Percentiles rank a stretch among this genome's conserved stretches.
Conservation (phyloP, 2,329 filamentous ascomycete genomes). For the Harringtonia aguacate region DNA sequence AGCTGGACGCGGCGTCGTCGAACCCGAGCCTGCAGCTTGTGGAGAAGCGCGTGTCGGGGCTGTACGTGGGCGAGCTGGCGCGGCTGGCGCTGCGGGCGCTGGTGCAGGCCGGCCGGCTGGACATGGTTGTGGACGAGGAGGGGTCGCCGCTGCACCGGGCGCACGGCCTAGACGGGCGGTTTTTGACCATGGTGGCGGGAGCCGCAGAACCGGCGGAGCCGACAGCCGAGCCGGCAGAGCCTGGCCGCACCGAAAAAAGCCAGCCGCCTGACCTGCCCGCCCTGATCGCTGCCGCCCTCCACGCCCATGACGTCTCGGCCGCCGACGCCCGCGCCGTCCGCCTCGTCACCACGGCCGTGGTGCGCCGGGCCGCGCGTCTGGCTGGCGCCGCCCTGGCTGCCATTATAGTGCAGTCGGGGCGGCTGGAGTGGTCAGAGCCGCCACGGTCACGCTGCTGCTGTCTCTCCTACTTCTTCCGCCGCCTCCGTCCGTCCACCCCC, state of each 20-base stretch:
- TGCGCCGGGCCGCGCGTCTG: conserved; percentile 78
- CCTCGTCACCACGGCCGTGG: conserved; percentile 69
- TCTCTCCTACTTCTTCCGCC: not conserved
- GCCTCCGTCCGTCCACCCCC: not conserved
- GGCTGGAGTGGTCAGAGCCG: too few species aligned
- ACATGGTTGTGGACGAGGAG: conserved; percentile 27
- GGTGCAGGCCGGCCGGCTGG: not conserved
- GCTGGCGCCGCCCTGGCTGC: conserved; percentile 80
- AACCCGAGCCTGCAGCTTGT: conserved; percentile 97
- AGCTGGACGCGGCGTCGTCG: conserved; percentile 66
- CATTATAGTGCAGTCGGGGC: conserved; percentile 67
- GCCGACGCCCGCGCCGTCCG: conserved; percentile 74
- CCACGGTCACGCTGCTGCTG: too few species aligned
- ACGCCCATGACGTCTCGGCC: not conserved
- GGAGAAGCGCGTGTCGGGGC: conserved; percentile 95
- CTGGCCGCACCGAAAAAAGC: not conserved
- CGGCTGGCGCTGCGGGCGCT: conserved; percentile 62
- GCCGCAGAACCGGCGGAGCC: too few species aligned
- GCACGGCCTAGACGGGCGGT: not conserved
- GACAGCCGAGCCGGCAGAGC: too few species aligned
- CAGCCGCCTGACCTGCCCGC: too few species aligned
- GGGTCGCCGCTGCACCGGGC: not conserved
- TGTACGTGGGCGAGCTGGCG: conserved; percentile 94
- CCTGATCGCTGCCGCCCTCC: not conserved
- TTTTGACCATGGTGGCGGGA: not conserved